Evolutionary conservation across 345 rosid genomes (phyloP).

Genomic region (Lepidium didymum): DNA sequence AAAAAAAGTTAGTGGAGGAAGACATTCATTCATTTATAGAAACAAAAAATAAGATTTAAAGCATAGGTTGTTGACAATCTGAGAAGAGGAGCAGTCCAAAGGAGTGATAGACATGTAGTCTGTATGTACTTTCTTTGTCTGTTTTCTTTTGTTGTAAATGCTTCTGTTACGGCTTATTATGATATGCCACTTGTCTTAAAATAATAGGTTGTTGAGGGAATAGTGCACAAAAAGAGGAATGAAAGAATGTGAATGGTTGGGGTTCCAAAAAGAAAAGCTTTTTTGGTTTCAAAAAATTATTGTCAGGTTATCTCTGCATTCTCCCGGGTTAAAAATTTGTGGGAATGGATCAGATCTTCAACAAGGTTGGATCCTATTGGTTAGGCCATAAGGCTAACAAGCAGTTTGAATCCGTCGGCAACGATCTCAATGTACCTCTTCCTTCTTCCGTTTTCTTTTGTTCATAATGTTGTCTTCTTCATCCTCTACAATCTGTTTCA

Average conservation of each 20-base stretch:
- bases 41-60: background rate
- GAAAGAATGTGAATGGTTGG: too few relatives aligned
- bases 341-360: constrained; percentile 79
- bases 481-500: background rate
- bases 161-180: background rate
- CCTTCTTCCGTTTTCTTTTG: background rate
- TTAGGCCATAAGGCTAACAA: constrained; percentile 62
- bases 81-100: background rate
- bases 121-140: too few relatives aligned
- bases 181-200: background rate
- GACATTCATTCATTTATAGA: background rate
- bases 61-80: background rate
- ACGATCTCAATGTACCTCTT: constrained; percentile 58
- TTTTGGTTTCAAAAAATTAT: background rate
- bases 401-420: constrained; percentile 80
- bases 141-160: background rate
- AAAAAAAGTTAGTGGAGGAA: background rate
- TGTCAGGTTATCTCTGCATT: too few relatives aligned
- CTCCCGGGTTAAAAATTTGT: background rate
- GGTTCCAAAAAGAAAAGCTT: background rate
- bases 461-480: too few relatives aligned
- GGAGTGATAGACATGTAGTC: background rate
- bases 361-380: constrained; percentile 92
- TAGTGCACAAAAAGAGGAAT: background rate
- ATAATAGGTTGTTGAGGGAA: background rate